These are phyloP conservation scores for Paraconiothyrium sp. DNA, from an alignment of 2,329 filamentous ascomycete genomes.

Conservation along the genomic window DNA sequence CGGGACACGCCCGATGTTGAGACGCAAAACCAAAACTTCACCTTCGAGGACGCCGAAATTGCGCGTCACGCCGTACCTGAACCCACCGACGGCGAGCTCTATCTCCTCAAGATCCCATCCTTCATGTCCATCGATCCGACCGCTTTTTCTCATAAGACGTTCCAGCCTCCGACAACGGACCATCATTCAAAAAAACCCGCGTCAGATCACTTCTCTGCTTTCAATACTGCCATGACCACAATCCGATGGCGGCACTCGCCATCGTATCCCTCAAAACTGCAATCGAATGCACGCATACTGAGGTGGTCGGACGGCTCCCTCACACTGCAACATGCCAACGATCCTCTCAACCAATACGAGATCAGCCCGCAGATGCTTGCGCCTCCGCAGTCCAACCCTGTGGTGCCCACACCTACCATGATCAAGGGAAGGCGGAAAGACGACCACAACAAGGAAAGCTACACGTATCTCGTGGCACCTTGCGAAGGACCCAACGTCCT, in stretches of 20 bases:
- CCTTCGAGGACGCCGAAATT: conserved; percentile 69
- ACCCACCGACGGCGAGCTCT: conserved; percentile 76
- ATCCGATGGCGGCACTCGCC: conserved; percentile 75
- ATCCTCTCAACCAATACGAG: conserved; percentile 75
- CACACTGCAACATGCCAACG: conserved; percentile 76
- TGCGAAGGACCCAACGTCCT: conserved; percentile 74
- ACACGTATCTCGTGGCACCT: conserved; percentile 79
- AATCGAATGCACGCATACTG: conserved; percentile 79
- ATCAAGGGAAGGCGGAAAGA: conserved; percentile 32
- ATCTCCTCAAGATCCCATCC: conserved; percentile 74
- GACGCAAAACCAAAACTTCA: conserved; percentile 64
- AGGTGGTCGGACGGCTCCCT: conserved; percentile 83
- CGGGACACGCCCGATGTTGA: conserved; percentile 54
- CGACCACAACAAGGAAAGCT: conserved; percentile 74
- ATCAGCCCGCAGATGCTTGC: conserved; percentile 75
- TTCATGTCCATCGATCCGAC: conserved; percentile 77
- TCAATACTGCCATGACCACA: conserved; percentile 71
- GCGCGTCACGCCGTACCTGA: conserved; percentile 76
- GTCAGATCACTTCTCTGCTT: conserved; percentile 65
- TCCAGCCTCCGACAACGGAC: conserved; percentile 69
- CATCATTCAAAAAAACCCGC: conserved; percentile 60
- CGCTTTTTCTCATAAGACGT: conserved; percentile 72
- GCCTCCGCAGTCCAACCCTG: conserved; percentile 62
- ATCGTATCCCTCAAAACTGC: conserved; percentile 69
- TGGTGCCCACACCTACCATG: conserved; percentile 59